Conservation (phyloP, 306 rosid species). For the Prunus mongolica region DNA sequence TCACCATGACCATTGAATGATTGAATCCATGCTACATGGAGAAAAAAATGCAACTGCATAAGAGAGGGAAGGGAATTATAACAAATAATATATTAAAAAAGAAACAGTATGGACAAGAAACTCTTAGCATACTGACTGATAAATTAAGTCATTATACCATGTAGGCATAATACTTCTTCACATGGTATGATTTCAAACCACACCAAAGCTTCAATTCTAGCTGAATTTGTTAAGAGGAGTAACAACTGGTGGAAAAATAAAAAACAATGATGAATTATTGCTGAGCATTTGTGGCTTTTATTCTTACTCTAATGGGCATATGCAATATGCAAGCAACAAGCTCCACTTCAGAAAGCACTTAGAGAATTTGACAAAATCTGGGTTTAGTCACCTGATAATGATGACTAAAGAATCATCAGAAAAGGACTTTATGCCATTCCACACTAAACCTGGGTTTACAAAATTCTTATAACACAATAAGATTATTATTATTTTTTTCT, state of each 20-base stretch:
- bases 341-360: background rate
- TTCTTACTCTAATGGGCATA: background rate
- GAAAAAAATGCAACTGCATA: background rate
- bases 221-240: background rate
- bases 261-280: background rate
- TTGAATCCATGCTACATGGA: slow-evolving; percentile 60
- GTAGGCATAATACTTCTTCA: background rate
- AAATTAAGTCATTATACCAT: background rate
- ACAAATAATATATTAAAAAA: background rate
- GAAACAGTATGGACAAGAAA: background rate
- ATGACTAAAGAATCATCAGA: too few relatives aligned
- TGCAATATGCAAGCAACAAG: background rate
- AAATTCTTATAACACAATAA: too few relatives aligned
- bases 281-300: background rate
- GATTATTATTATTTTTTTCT: too few relatives aligned
- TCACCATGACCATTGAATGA: slow-evolving; percentile 57
- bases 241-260: background rate
- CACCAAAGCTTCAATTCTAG: background rate
- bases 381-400: too few relatives aligned
- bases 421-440: background rate
- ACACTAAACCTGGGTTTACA: background rate
- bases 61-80: background rate
- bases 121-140: background rate
- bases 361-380: too few relatives aligned
- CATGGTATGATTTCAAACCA: background rate